Evolutionary conservation across 2,329 filamentous ascomycete species (phyloP), one percentile per base, ranked within the genome.

Genomic region (Monilinia fructigena): DNA sequence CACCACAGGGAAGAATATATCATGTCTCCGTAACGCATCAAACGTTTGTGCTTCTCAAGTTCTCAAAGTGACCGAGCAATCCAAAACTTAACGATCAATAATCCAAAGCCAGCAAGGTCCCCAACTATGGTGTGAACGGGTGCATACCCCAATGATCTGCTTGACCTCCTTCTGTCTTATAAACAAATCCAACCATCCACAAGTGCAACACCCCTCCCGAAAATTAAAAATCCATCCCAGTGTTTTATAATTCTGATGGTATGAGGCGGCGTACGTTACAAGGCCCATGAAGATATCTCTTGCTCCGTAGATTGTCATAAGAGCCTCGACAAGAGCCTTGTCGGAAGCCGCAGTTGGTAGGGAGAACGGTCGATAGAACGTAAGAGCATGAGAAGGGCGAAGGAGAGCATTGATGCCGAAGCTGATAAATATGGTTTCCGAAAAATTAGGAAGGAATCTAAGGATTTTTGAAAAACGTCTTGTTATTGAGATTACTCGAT

Each of bases 201-300:
- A 56, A 77, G 74, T 3, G 81, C 82, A 35, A 82, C 79, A 2
- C 66, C 74, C 50, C 78, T 77, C 18, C 74, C 77, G 1, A 78
- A 77, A 31, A 83, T 64, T 63, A 83, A 60, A 60, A 2, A 80
- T 79, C 75, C 78, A 76, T 0, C 80, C 82, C 20, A 82, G 70
- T 1, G 78, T 75, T 69, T 75, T 78, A 26, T 76, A 71, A 4
- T 74, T 78, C 0, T 81, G 81, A 61, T 73, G 75, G 52, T 73
- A 79, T 1, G 76, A 75, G 0, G 79, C 74, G 0, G 76, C 73
- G 52, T 75, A 76, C 26, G 81, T 76, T 2, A 79, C 75, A 1
- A 77, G 38, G 0, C 80, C 82, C 75, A 83, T 81, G 75, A 82
- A 84, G 20, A 83, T 72, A 68, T 85, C 81, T 14, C 83, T 77